Base-by-base conservation (phyloP, 495 filamentous ascomycete genomes). In the Podospora conica region DNA sequence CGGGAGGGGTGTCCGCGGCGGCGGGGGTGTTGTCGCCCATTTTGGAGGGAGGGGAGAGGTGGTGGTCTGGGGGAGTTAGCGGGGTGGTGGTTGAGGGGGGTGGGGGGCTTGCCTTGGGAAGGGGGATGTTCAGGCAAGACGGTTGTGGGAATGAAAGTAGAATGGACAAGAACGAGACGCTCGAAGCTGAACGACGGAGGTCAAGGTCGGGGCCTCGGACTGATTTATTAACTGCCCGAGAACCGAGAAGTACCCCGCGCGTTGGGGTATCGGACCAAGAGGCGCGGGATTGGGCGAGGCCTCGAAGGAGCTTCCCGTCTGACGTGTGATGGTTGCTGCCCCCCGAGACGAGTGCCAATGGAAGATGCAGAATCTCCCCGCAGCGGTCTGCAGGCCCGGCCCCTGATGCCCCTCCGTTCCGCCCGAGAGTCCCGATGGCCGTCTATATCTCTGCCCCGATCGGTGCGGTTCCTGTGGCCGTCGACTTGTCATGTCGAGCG, bases 1-100 rank as follows among this genome's bases (percentile, higher is more conserved):
- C 9, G 31, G 68, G 12, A 7, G 65, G n/a, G 55, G 27, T 15
- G 65, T 58, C 23, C 53, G 10, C 10, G 25, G 20, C 3, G 27
- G 31, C 4, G 57, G 20, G 27, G 55, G 55, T 27, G 56, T 3
- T 23, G 69, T 69, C 67, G 55, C 57, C 65, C 70, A 72, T 72
- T 61, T 64, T 64, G 23, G 31, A n/a, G 40, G 5, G 18, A 7
- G 33, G 15, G 33, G 25, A n/a, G n/a, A n/a, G n/a, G n/a, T n/a
- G n/a, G n/a, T n/a, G n/a, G 2, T 6, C 15, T 48, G 33, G 33
- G 10, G 33, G 33, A 15, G 33, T 40, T 40, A 40, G 33, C 18
- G 33, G 33, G 31, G 33, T 18, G 33, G 33, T 31, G 29, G 9
- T 48, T 48, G 6, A 5, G 33, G 33, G 33, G 33, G 3, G 15